A percentile compares a stretch with the other conserved stretches of the same genome.
These are phyloP conservation scores for Falciphora oryzae DNA, from an alignment of 2,329 filamentous ascomycete genomes.

Conservation along the genomic window DNA sequence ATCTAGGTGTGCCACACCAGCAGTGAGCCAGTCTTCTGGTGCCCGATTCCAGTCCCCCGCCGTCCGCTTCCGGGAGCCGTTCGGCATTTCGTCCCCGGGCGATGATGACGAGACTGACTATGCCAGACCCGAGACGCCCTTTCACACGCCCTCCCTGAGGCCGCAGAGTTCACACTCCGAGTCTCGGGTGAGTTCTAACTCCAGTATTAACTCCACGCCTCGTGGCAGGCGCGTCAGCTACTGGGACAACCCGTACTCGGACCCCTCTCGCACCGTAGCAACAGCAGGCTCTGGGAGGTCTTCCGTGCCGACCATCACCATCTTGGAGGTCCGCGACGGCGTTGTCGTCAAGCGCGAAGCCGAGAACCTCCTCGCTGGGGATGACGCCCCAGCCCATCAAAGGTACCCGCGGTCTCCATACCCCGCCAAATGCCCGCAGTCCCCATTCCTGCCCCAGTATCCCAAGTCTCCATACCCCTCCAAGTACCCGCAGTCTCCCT, in stretches of 20 bases:
- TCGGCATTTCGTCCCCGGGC: neutral
- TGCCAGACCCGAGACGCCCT: neutral
- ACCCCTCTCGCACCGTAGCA: neutral
- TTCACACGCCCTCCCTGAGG: neutral
- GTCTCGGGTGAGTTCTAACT: neutral
- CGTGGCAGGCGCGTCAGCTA: neutral
- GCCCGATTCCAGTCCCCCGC: neutral
- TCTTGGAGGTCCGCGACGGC: conserved; percentile 8
- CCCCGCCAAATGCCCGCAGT: neutral
- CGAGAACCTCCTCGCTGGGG: neutral
- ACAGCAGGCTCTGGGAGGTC: too few species aligned
- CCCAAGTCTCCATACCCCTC: neutral
- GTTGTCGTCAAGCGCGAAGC: conserved; percentile 5
- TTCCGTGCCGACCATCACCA: conserved; percentile 1
- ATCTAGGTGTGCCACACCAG: neutral
- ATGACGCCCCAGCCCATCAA: neutral
- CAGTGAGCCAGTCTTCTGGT: neutral
- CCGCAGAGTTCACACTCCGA: neutral
- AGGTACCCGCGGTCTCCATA: neutral
- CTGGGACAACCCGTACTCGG: neutral
- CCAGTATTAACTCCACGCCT: neutral
- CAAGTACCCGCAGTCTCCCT: neutral
- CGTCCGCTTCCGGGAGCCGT: neutral
- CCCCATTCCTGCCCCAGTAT: neutral
- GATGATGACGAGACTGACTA: neutral